Conservation (phyloP, 1,139 yeast species). For the Hyphopichia khmerensis region DNA sequence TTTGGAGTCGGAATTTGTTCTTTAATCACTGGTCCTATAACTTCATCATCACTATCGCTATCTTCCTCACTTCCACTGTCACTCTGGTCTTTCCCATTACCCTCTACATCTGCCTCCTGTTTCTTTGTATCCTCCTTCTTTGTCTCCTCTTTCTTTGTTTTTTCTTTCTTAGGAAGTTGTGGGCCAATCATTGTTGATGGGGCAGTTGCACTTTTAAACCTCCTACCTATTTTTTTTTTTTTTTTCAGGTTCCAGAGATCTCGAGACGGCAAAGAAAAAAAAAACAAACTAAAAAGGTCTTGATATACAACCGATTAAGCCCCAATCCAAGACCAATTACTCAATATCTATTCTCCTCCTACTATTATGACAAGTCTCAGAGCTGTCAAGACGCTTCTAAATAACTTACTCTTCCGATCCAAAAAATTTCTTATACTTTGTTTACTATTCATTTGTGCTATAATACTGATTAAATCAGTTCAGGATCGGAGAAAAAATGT, state of each 20-base stretch:
- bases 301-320: too few species aligned
- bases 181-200: slow-evolving; percentile 9
- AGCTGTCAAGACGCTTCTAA: not conserved
- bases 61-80: slow-evolving; percentile 1
- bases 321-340: too few species aligned
- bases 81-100: not conserved
- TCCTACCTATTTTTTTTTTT: not conserved
- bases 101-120: not conserved
- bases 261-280: too few species aligned
- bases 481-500: not conserved
- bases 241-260: too few species aligned
- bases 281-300: too few species aligned
- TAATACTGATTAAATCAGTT: not conserved
- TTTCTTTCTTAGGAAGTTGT: slow-evolving; percentile 4
- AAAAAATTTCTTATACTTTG: not conserved
- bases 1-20: not conserved
- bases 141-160: not conserved
- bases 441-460: not conserved
- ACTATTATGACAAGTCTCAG: not conserved
- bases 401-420: slow-evolving; percentile 4
- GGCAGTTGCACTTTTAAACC: too few species aligned
- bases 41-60: slow-evolving; percentile 8
- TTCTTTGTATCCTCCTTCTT: slow-evolving; percentile 4
- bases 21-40: slow-evolving; percentile 7
- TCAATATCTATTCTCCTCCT: not conserved